phyloP scores from a whole-genome alignment of 352 stramenopile genomes.

The Phytopythium chamaehyphon region DNA sequence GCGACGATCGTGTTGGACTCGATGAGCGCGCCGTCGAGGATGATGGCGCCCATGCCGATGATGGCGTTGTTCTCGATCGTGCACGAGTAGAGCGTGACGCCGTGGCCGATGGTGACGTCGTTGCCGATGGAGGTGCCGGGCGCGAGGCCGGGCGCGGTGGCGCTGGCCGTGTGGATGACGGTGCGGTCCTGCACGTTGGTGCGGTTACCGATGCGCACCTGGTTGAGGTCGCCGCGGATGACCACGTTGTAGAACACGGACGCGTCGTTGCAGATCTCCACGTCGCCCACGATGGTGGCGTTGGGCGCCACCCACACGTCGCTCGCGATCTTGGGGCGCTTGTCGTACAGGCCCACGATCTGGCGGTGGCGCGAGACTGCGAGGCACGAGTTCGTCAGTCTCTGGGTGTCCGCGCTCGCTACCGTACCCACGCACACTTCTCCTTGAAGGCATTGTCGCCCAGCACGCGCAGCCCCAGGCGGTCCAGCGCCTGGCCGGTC shows the following conservation, averaged over 20 bases:
- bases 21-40: slow-evolving; percentile 91
- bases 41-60: slow-evolving; percentile 95
- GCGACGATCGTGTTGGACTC: slow-evolving; percentile 94
- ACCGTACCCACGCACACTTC: slow-evolving; percentile 58
- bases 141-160: slow-evolving; percentile 62
- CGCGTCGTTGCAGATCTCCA: slow-evolving; percentile 92
- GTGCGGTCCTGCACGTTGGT: slow-evolving; percentile 97
- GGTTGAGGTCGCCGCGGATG: slow-evolving; percentile 91
- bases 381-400: slow-evolving; percentile 13
- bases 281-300: slow-evolving; percentile 95
- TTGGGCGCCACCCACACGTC: slow-evolving; percentile 95
- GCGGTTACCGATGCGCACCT: slow-evolving; percentile 93
- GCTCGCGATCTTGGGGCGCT: slow-evolving; percentile 87
- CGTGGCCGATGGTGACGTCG: slow-evolving; percentile 94
- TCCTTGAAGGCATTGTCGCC: slow-evolving; percentile 88
- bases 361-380: slow-evolving; percentile 91
- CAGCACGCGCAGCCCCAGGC: slow-evolving; percentile 88
- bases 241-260: slow-evolving; percentile 97
- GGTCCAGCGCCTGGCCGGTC: slow-evolving; percentile 95
- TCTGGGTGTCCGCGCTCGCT: no score
- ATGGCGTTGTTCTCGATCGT: slow-evolving; percentile 95
- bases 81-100: slow-evolving; percentile 95
- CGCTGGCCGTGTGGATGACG: slow-evolving; percentile 92
- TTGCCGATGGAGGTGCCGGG: slow-evolving; percentile 92
- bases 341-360: slow-evolving; percentile 92